A percentile compares a stretch with the other conserved stretches of the same genome.
Evolutionary conservation across 257 asterid species (phyloP).

Genomic region (Ophiorrhiza pumila): DNA sequence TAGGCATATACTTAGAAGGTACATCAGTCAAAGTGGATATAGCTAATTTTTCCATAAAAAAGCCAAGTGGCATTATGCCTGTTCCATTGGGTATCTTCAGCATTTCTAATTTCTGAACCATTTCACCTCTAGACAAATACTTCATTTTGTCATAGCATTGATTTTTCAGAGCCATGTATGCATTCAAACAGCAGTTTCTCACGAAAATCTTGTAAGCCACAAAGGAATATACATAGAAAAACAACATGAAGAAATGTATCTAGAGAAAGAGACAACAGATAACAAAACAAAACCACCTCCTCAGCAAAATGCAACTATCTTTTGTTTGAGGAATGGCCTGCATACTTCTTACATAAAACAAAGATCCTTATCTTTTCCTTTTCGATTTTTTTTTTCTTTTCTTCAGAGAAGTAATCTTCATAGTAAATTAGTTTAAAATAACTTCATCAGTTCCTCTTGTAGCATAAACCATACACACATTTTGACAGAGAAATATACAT

Average conservation of each 20-base stretch:
- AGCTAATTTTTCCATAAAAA: neutral
- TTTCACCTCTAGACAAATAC: neutral
- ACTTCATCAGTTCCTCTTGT: neutral
- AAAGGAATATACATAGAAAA: neutral
- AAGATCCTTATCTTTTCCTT: neutral
- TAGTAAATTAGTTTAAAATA: too few relatives aligned
- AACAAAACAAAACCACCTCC: neutral
- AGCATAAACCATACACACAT: neutral
- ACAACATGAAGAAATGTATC: neutral
- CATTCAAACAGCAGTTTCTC: neutral
- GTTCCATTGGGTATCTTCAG: neutral
- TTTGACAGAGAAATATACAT: conserved; percentile 5
- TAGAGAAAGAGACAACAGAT: neutral
- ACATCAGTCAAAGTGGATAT: neutral
- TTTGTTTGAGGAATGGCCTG: neutral
- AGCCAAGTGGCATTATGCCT: neutral
- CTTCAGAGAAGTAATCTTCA: neutral
- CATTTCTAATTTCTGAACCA: neutral
- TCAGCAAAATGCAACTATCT: neutral
- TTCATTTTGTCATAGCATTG: neutral
- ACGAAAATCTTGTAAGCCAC: neutral
- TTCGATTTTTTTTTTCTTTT: neutral
- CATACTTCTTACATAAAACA: neutral
- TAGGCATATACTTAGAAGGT: neutral
- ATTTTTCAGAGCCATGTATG: neutral